Percentiles rank a stretch among this genome's conserved stretches.
phyloP scores from a whole-genome alignment of 2,329 filamentous ascomycete genomes.

The Ascochyta clinopodiicola region DNA sequence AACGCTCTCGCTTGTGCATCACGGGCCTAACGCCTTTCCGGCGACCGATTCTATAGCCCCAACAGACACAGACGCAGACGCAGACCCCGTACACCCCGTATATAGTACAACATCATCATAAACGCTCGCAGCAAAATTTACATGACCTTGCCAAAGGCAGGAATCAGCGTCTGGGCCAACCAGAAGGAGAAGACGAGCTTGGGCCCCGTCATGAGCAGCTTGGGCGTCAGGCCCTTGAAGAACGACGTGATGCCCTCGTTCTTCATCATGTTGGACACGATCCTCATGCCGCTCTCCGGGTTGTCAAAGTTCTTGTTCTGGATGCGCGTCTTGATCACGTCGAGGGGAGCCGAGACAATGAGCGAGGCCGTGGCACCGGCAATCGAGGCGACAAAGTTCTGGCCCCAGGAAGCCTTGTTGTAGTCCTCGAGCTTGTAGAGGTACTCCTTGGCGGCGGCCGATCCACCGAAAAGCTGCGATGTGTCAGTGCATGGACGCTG shows the following conservation, averaged over 20 bases:
- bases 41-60: slow-evolving; percentile 24
- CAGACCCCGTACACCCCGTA: slow-evolving; percentile 14
- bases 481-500: slow-evolving; percentile 21
- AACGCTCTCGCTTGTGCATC: slow-evolving; percentile 17
- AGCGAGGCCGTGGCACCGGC: slow-evolving; percentile 94
- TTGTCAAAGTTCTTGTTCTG: slow-evolving; percentile 99
- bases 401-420: slow-evolving; percentile 90
- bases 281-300: slow-evolving; percentile 91
- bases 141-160: slow-evolving; percentile 78
- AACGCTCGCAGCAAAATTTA: slow-evolving; percentile 43
- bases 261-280: slow-evolving; percentile 90
- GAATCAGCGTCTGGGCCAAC: slow-evolving; percentile 97
- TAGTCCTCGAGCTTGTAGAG: slow-evolving; percentile 89
- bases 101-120: slow-evolving; percentile 38
- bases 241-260: slow-evolving; percentile 86
- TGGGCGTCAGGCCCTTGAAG: slow-evolving; percentile 97
- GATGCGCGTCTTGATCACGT: slow-evolving; percentile 97
- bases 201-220: slow-evolving; percentile 98
- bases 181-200: slow-evolving; percentile 99
- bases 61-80: slow-evolving; percentile 16
- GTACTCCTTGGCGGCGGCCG: slow-evolving; percentile 97
- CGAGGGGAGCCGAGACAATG: slow-evolving; percentile 95
- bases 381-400: slow-evolving; percentile 98
- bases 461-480: slow-evolving; percentile 87
- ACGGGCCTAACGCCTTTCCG: slow-evolving; percentile 26